These are phyloP conservation scores for Kalmanozyma brasiliensis DNA, from an alignment of 1,284 basidiomycete species.

Conservation along the genomic window DNA sequence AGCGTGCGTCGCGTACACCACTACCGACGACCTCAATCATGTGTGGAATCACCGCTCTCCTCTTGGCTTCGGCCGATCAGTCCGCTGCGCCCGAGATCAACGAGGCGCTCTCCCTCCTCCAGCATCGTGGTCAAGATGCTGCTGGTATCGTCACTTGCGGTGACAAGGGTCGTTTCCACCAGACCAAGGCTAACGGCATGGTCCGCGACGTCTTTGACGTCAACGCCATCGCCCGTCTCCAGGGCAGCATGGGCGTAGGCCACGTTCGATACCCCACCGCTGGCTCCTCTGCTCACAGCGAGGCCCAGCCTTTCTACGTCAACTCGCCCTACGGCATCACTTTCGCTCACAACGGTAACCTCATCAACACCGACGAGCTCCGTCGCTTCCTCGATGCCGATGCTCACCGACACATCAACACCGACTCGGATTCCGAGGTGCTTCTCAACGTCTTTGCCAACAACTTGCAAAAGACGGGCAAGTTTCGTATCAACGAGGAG, in stretches of 20 bases:
- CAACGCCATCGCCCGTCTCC: constrained; percentile 79
- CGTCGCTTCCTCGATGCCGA: constrained; percentile 93
- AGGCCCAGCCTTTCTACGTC: constrained; percentile 99
- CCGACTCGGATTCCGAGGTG: constrained; percentile 96
- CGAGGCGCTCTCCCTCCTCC: constrained; percentile 67
- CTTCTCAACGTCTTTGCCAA: constrained; percentile 97
- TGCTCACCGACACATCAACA: constrained; percentile 98
- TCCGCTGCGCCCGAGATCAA: constrained; percentile 65
- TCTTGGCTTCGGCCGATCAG: constrained; percentile 55
- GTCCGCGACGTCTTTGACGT: constrained; percentile 96
- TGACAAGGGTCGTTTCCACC: constrained; percentile 91
- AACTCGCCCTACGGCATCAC: constrained; percentile 99
- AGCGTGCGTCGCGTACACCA: neutral
- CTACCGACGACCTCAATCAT: constrained; percentile 30
- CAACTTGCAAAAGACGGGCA: constrained; percentile 97
- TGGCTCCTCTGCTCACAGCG: constrained; percentile 93
- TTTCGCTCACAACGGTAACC: constrained; percentile 98
- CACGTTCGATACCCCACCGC: constrained; percentile 91
- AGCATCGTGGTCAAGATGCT: constrained; percentile 85
- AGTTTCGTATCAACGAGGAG: constrained; percentile 99
- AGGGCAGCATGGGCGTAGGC: constrained; percentile 96
- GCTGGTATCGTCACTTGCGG: constrained; percentile 98
- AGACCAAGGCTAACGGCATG: constrained; percentile 99
- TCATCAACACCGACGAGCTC: constrained; percentile 89
- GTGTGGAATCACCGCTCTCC: constrained; percentile 67